Conservation (phyloP, 1,284 basidiomycete species). For the Bondarzewia mesenterica region DNA sequence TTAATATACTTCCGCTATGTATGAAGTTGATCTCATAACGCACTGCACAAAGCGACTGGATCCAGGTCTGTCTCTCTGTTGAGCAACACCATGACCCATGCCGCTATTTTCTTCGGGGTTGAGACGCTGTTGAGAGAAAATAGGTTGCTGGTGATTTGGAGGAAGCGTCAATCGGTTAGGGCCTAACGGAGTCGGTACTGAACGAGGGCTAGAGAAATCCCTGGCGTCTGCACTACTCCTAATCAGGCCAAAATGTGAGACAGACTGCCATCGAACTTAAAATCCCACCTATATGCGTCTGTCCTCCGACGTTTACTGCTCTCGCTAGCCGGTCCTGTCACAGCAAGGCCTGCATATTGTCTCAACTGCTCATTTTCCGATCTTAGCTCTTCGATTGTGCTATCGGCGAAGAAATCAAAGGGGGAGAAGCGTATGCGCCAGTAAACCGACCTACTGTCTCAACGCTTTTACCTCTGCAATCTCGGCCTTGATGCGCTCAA, state of each 20-base stretch:
- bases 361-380: slow-evolving; percentile 42
- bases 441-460: slow-evolving; percentile 37
- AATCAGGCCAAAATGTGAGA: background rate
- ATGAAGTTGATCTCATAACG: slow-evolving; percentile 13
- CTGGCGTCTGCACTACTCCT: slow-evolving; percentile 22
- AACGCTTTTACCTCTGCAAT: slow-evolving; percentile 36
- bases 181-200: slow-evolving; percentile 38
- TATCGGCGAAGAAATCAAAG: slow-evolving; percentile 17
- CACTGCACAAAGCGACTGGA: slow-evolving; percentile 43
- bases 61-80: slow-evolving; percentile 27
- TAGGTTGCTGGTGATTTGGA: slow-evolving; percentile 39
- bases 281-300: slow-evolving; percentile 36
- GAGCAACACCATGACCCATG: background rate
- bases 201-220: slow-evolving; percentile 50
- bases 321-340: slow-evolving; percentile 31
- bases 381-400: slow-evolving; percentile 41
- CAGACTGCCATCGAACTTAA: background rate
- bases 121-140: slow-evolving; percentile 27
- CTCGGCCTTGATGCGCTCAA: slow-evolving; percentile 35
- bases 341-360: slow-evolving; percentile 23
- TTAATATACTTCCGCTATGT: slow-evolving; percentile 2
- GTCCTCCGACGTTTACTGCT: slow-evolving; percentile 61
- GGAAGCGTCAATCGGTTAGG: slow-evolving; percentile 54
- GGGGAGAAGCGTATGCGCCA: background rate
- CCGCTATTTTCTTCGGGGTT: background rate